Base-by-base conservation (phyloP, 2,329 filamentous ascomycete species). In the Cercospora sesami region DNA sequence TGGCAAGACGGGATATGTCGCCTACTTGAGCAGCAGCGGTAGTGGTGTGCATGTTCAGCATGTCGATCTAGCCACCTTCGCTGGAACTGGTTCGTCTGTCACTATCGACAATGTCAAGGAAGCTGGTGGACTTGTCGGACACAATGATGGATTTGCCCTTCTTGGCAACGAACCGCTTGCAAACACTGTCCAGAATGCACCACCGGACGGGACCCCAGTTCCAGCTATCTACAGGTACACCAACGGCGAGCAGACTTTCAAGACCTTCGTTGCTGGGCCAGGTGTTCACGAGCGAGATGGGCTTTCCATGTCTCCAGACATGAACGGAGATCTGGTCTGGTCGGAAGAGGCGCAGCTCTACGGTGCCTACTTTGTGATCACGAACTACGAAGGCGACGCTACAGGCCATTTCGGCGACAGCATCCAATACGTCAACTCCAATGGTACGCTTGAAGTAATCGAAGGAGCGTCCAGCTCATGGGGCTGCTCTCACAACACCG, bases 401-500 rank as follows among this genome's bases (percentile, higher is more conserved):
- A 72, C 78, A 3, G 87, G 87, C 42, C 87, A 89, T 76, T 89
- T 81, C 60, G 87, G 87, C 28, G 87, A 89, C 73, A 84, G 80
- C 64, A 83, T 87, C 39, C 78, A 85, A 71, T 86, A 86, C 64
- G 81, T 86, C 30, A 77, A 78, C 39, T 76, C 81, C 12, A 73
- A 80, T 18, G 87, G 87, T 12, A 82, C 79, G 7, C 76, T 88
- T 3, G 78, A 85, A 71, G 80, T 77, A 10, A 87, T 88, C 68
- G 60, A 76, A 1, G 86, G 85, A 1, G 85, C 86, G 2, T 83
- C 83, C 53, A 86, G 83, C 65, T 80, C 81, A 14, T 89, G 86
- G 83, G 87, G 87, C 18, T 89, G 87, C 80, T 86, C 84, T 5
- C 86, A 89, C 81, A 89, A 89, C 79, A 89, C 86, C 0, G 87